phyloP scores from a whole-genome alignment of 2,329 filamentous ascomycete species.

The Ustilaginoidea virens region DNA sequence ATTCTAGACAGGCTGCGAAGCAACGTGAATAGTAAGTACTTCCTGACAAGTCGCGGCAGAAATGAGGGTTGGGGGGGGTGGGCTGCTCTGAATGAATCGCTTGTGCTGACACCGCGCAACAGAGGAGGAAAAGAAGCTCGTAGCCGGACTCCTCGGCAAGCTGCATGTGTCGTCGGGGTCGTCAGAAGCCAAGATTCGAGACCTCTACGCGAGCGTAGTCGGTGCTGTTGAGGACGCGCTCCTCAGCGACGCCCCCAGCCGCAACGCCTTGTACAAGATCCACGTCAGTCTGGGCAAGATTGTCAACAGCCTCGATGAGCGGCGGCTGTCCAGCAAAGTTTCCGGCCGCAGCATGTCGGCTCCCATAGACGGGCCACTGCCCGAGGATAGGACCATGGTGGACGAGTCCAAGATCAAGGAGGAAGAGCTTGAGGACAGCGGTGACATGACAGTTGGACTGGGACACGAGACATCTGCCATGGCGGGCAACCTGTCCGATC shows the following conservation, averaged over 20 bases:
- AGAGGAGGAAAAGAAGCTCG: slow-evolving; percentile 77
- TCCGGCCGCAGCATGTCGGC: slow-evolving; percentile 30
- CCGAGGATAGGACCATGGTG: slow-evolving; percentile 23
- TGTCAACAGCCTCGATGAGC: slow-evolving; percentile 41
- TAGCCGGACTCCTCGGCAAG: slow-evolving; percentile 67
- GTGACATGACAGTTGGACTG: slow-evolving; percentile 16
- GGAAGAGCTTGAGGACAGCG: slow-evolving; percentile 25
- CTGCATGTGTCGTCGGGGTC: slow-evolving; percentile 60
- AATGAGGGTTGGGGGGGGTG: no score
- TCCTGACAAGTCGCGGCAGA: no score
- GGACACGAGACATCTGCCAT: slow-evolving; percentile 20
- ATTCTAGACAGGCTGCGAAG: slow-evolving; percentile 60
- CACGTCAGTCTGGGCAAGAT: slow-evolving; percentile 54
- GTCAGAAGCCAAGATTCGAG: slow-evolving; percentile 39
- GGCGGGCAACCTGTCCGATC: slow-evolving; percentile 24
- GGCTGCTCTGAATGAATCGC: no score
- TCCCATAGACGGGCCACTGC: slow-evolving; percentile 12
- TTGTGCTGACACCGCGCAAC: slow-evolving; percentile 7
- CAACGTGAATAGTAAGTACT: slow-evolving; percentile 47
- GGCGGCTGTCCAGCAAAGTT: slow-evolving; percentile 19
- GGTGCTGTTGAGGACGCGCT: slow-evolving; percentile 48
- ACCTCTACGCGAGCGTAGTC: slow-evolving; percentile 40
- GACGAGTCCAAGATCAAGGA: slow-evolving; percentile 32
- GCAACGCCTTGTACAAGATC: slow-evolving; percentile 53
- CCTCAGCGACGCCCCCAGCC: slow-evolving; percentile 42